Percentiles rank a stretch among this genome's conserved stretches.
phyloP scores from a whole-genome alignment of 768 basidiomycete species.

The Lactarius tabidus region DNA sequence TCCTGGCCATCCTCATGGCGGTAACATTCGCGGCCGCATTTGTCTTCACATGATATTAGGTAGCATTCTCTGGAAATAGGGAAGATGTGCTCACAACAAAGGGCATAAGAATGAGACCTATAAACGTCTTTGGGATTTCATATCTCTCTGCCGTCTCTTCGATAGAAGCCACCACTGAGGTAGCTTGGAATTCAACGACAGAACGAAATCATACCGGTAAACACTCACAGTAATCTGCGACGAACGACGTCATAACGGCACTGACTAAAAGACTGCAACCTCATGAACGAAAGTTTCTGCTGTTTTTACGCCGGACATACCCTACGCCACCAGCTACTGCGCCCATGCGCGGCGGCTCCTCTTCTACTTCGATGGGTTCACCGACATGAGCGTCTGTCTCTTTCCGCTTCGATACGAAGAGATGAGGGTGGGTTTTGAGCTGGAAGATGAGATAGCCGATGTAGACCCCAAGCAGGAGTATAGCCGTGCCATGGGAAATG shows the following conservation, averaged over 20 bases:
- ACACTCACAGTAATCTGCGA: constrained; percentile 79
- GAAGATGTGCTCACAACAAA: constrained; percentile 60
- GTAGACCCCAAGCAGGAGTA: constrained; percentile 72
- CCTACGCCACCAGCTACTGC: constrained; percentile 56
- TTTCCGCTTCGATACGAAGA: constrained; percentile 42
- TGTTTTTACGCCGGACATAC: constrained; percentile 29
- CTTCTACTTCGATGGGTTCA: constrained; percentile 34
- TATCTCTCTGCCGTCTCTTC: constrained; percentile 85
- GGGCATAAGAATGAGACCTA: constrained; percentile 81
- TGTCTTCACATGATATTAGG: constrained; percentile 39
- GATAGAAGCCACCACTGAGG: constrained; percentile 80
- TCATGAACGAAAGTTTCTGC: background rate
- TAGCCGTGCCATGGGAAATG: constrained; percentile 78
- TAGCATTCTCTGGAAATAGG: background rate
- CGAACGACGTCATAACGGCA: constrained; percentile 82
- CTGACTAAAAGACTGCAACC: constrained; percentile 57
- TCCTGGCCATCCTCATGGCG: constrained; percentile 85
- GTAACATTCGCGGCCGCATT: constrained; percentile 89
- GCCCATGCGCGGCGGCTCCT: constrained; percentile 61
- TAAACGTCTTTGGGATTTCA: constrained; percentile 78
- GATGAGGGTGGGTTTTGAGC: constrained; percentile 62
- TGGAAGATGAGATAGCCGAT: constrained; percentile 36
- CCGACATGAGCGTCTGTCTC: background rate
- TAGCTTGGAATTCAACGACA: constrained; percentile 6
- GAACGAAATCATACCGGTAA: background rate